A percentile compares a stretch with the other conserved stretches of the same genome.
These are phyloP conservation scores for Conidiobolus incongruus DNA, from an alignment of 371 early-diverging fungal species.

Conservation along the genomic window DNA sequence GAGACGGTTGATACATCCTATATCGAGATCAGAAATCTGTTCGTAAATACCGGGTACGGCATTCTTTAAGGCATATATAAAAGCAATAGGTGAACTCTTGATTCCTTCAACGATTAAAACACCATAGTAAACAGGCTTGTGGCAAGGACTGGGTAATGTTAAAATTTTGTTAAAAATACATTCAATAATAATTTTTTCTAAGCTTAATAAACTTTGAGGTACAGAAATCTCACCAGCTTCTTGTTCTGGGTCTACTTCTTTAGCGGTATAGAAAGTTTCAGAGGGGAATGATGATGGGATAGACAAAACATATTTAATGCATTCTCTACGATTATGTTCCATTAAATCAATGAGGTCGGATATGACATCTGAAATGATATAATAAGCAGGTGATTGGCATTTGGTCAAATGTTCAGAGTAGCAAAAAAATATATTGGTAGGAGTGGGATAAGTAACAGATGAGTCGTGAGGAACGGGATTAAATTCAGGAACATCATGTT, in stretches of 20 bases:
- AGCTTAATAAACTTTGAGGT: background rate
- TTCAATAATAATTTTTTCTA: slow-evolving; percentile 6
- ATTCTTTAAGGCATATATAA: slow-evolving; percentile 21
- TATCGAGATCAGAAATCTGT: slow-evolving; percentile 47
- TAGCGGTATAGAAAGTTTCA: slow-evolving; percentile 20
- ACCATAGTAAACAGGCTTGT: slow-evolving; percentile 50
- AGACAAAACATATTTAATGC: slow-evolving; percentile 37
- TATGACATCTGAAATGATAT: slow-evolving; percentile 31
- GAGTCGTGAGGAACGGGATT: slow-evolving; percentile 6
- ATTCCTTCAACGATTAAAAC: slow-evolving; percentile 63
- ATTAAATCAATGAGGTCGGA: slow-evolving; percentile 53
- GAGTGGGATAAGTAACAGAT: slow-evolving; percentile 1
- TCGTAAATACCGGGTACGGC: slow-evolving; percentile 32
- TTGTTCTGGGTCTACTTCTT: slow-evolving; percentile 6
- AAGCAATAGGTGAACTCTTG: slow-evolving; percentile 34
- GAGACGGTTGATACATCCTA: slow-evolving; percentile 59
- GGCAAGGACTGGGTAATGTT: slow-evolving; percentile 33
- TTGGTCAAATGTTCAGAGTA: slow-evolving; percentile 2
- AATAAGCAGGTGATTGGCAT: slow-evolving; percentile 26
- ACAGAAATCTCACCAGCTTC: slow-evolving; percentile 8
- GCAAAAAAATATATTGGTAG: slow-evolving; percentile 8
- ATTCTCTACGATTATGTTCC: slow-evolving; percentile 60
- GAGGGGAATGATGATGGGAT: slow-evolving; percentile 27
- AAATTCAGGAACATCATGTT: slow-evolving; percentile 33
- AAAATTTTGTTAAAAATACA: slow-evolving; percentile 39